Conservation (phyloP, 1,139 yeast genomes). For the Hyphopichia wangnamkhiaoensis region DNA sequence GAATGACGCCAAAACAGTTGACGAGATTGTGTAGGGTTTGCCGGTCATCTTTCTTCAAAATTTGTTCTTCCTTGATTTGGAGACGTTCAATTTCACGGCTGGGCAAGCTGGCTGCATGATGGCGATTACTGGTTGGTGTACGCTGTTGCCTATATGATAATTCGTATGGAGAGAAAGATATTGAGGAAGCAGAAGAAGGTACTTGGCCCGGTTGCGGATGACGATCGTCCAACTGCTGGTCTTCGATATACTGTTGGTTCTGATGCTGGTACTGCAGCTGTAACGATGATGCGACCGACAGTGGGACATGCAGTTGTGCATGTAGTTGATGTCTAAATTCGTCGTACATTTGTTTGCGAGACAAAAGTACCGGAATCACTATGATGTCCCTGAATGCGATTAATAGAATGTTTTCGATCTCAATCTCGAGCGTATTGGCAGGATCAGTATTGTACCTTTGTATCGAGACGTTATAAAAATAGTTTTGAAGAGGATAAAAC, state of each 20-base stretch:
- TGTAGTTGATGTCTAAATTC: background rate
- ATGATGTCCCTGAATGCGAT: constrained; percentile 34
- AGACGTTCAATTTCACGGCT: constrained; percentile 1
- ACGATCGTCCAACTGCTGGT: background rate
- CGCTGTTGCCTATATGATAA: background rate
- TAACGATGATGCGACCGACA: background rate
- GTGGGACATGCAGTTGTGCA: background rate
- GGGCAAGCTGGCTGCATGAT: constrained; percentile 1
- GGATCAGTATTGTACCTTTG: constrained; percentile 10
- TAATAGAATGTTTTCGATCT: constrained; percentile 31
- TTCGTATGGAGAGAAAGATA: constrained; percentile 5
- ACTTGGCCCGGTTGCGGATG: background rate
- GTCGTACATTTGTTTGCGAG: constrained; percentile 16
- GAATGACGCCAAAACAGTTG: constrained; percentile 25
- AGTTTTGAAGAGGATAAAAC: constrained; percentile 32
- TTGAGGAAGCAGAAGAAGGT: constrained; percentile 4
- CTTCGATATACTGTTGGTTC: background rate
- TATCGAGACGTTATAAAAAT: constrained; percentile 18
- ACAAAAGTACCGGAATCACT: constrained; percentile 28
- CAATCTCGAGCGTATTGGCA: constrained; percentile 16
- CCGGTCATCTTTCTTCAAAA: constrained; percentile 7
- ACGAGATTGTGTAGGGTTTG: constrained; percentile 14
- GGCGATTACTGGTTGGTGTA: constrained; percentile 1
- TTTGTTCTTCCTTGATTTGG: constrained; percentile 8
- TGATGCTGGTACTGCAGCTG: background rate